phyloP scores from a whole-genome alignment of 768 basidiomycete genomes.

The Termitomyces sp. region DNA sequence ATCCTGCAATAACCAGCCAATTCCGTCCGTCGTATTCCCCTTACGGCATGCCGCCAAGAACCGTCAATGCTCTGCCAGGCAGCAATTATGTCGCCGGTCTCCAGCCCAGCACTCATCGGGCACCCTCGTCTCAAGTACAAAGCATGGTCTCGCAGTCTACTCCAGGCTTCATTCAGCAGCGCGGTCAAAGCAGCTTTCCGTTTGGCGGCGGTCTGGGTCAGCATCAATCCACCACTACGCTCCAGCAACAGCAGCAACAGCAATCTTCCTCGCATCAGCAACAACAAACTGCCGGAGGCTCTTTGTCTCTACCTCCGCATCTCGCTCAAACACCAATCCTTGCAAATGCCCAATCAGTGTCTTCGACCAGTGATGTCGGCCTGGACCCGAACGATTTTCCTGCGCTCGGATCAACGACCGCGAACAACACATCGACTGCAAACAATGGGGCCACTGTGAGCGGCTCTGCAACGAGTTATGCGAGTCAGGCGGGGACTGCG shows the following conservation, averaged over 20 bases:
- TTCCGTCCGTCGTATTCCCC: slow-evolving; percentile 53
- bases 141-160: slow-evolving; percentile 51
- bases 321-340: slow-evolving; percentile 46
- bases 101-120: slow-evolving; percentile 56
- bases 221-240: slow-evolving; percentile 36
- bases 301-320: slow-evolving; percentile 50
- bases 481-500: slow-evolving; percentile 71
- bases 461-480: slow-evolving; percentile 62
- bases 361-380: slow-evolving; percentile 68
- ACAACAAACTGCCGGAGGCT: slow-evolving; percentile 49
- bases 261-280: slow-evolving; percentile 43
- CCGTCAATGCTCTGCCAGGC: slow-evolving; percentile 42
- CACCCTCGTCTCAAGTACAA: slow-evolving; percentile 49
- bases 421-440: slow-evolving; percentile 34
- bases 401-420: slow-evolving; percentile 66
- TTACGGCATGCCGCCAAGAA: slow-evolving; percentile 61
- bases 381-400: slow-evolving; percentile 87
- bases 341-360: slow-evolving; percentile 51
- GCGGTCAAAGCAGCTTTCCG: slow-evolving; percentile 60
- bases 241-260: slow-evolving; percentile 37
- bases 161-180: slow-evolving; percentile 58
- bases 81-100: slow-evolving; percentile 52
- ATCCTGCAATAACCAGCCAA: slow-evolving; percentile 55
- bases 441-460: slow-evolving; percentile 29
- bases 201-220: slow-evolving; percentile 56